Conservation (phyloP, 2,329 filamentous ascomycete species). For the Trematosphaeria pertusa region DNA sequence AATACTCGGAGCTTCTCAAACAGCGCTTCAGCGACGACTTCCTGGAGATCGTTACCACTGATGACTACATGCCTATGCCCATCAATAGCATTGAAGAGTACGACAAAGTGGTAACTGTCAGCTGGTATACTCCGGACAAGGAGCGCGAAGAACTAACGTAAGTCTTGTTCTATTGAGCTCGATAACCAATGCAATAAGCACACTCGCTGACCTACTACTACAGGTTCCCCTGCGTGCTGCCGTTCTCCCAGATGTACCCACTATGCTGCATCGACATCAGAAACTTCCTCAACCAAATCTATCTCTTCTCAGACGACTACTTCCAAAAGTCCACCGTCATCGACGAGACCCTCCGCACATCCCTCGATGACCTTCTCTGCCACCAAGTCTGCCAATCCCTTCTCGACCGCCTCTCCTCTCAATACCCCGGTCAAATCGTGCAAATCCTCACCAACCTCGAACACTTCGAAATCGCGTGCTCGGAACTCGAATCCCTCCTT, state of each 20-base stretch:
- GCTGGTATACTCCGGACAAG: conserved; percentile 92
- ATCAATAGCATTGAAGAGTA: conserved; percentile 91
- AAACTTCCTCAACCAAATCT: conserved; percentile 97
- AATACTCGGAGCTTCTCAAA: conserved; percentile 91
- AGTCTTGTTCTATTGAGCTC: conserved; percentile 34
- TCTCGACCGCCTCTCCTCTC: conserved; percentile 85
- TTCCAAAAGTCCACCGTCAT: conserved; percentile 91
- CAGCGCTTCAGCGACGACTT: conserved; percentile 94
- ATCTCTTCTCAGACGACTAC: conserved; percentile 95
- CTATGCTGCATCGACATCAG: conserved; percentile 97
- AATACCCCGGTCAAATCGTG: conserved; percentile 96
- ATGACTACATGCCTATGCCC: conserved; percentile 99
- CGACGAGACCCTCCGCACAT: conserved; percentile 85
- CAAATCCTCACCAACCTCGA: conserved; percentile 98
- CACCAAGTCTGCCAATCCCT: conserved; percentile 90
- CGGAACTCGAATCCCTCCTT: conserved; percentile 85
- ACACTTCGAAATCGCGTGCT: conserved; percentile 93
- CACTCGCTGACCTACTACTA: conserved; percentile 25
- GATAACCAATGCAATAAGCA: conserved; percentile 8
- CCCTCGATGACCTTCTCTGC: conserved; percentile 92
- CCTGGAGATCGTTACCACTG: conserved; percentile 86
- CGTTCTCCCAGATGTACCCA: conserved; percentile 99
- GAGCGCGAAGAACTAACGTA: conserved; percentile 76
- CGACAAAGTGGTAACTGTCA: conserved; percentile 93
- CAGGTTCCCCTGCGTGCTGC: conserved; percentile 92